Percentiles rank a stretch among this genome's conserved stretches.
Evolutionary conservation across 2,329 filamentous ascomycete genomes (phyloP).

Genomic region (Trichophyton equinum): DNA sequence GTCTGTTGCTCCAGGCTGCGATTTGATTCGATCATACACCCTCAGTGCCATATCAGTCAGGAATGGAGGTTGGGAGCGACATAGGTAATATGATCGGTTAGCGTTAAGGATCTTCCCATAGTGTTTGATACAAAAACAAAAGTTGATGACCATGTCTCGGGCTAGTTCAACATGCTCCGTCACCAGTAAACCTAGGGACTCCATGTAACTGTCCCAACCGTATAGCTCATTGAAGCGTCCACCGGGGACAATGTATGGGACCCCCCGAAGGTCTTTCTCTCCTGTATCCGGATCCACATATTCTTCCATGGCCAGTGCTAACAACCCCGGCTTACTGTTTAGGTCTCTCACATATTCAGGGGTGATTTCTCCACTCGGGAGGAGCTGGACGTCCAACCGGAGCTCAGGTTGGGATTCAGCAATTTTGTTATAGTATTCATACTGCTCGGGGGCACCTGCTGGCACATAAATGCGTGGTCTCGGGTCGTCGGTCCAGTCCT

Average conservation of each 20-base stretch:
- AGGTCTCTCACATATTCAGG: conserved; percentile 69
- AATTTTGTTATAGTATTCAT: conserved; percentile 74
- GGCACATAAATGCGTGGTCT: conserved; percentile 88
- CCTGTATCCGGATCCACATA: conserved; percentile 53
- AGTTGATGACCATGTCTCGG: conserved; percentile 90
- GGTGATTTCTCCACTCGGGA: conserved; percentile 57
- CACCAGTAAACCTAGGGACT: conserved; percentile 74
- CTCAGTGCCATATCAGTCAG: conserved; percentile 93
- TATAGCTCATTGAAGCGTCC: conserved; percentile 97
- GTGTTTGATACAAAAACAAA: conserved; percentile 95
- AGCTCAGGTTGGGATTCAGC: conserved; percentile 70
- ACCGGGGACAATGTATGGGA: conserved; percentile 94
- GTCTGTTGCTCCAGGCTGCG: conserved; percentile 64
- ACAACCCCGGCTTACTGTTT: conserved; percentile 74
- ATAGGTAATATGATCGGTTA: conserved; percentile 89
- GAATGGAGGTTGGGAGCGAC: conserved; percentile 88
- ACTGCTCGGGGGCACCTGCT: conserved; percentile 68
- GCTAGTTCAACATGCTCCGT: conserved; percentile 77
- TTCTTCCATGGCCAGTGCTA: conserved; percentile 82
- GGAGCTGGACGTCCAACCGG: conserved; percentile 69
- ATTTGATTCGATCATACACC: conserved; percentile 85
- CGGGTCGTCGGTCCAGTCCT: conserved; percentile 88
- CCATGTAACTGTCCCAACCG: conserved; percentile 99
- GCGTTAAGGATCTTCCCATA: conserved; percentile 98
- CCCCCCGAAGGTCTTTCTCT: conserved; percentile 58